A percentile compares a stretch with the other conserved stretches of the same genome.
phyloP scores from a whole-genome alignment of 2,329 filamentous ascomycete genomes.

The Fusarium robinianum region DNA sequence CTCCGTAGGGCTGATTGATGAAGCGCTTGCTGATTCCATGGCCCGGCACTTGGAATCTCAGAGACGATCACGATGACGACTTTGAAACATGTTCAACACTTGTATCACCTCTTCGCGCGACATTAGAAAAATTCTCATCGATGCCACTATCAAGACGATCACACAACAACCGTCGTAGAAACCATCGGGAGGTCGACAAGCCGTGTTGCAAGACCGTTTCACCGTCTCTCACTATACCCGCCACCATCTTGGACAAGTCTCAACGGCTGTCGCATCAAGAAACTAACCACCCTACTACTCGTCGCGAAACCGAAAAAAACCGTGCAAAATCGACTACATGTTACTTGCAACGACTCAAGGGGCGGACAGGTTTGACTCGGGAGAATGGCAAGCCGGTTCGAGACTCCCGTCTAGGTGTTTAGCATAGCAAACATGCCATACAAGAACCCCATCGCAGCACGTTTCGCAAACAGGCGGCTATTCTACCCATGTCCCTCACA shows the following conservation, averaged over 20 bases:
- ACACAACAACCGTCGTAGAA: conserved; percentile 25
- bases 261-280: conserved; percentile 14
- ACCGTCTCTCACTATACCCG: conserved; percentile 25
- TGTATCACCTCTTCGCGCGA: background rate
- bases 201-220: conserved; percentile 34
- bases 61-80: too few species aligned
- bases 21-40: too few species aligned
- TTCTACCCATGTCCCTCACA: too few species aligned
- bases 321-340: conserved; percentile 10
- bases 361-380: too few species aligned
- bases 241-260: conserved; percentile 13
- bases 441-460: too few species aligned
- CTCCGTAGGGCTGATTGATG: conserved; percentile 4
- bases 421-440: too few species aligned
- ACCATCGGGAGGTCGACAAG: conserved; percentile 15
- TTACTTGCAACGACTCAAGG: too few species aligned
- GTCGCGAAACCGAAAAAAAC: conserved; percentile 3
- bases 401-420: too few species aligned
- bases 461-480: too few species aligned
- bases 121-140: conserved; percentile 13
- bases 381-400: too few species aligned
- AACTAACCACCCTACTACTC: conserved; percentile 1
- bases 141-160: conserved; percentile 24
- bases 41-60: too few species aligned
- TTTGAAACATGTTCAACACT: conserved; percentile 2